Evolutionary conservation across 352 stramenopile genomes (phyloP), one percentile per base, ranked within the genome.

Genomic region (Pythium periplocum): DNA sequence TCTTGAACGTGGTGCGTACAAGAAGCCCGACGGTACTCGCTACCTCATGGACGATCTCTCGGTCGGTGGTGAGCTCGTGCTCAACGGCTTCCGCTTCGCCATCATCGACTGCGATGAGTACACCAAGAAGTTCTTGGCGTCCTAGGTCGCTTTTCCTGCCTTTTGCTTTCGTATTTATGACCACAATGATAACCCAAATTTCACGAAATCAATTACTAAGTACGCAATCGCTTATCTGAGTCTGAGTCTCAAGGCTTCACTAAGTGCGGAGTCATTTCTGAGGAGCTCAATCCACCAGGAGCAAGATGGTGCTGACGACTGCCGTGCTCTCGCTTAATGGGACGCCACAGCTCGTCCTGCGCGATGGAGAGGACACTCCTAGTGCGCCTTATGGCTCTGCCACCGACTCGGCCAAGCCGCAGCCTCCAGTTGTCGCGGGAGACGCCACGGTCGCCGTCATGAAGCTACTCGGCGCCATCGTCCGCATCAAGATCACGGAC

Each of bases 31-130:
- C 43, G 82, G 82, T 32, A 57, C 69, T 47, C 66, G 70, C 33
- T 90, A 87, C 57, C 51, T 62, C 26, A 68, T 90, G 44, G 62
- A 70, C 30, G 68, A 90, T 59, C 85, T 90, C 49, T 44, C 59
- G n/a, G 57, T 90, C 17, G 78, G 79, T 37, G 61, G 61, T 12
- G 73, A 88, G 55, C 56, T 90, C 31, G 53, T 63, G 9, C 73
- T 88, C 66, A 90, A 76, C 59, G 75, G 74, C 48, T 75, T 87
- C 57, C 76, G 77, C 48, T 90, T 93, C 63, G 71, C 88, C 53
- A 78, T 90, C 51, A 59, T 83, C 35, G 82, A 93, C 33, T 74
- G 74, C 32, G 82, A 93, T 66, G 80, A 90, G 59, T 93, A 90
- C 71, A 93, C 78, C 10, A 83, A 79, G 53, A 88, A 90, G 54